Percentiles rank a stretch among this genome's conserved stretches.
phyloP scores from a whole-genome alignment of 495 filamentous ascomycete species.

The Xylaria bambusicola region DNA sequence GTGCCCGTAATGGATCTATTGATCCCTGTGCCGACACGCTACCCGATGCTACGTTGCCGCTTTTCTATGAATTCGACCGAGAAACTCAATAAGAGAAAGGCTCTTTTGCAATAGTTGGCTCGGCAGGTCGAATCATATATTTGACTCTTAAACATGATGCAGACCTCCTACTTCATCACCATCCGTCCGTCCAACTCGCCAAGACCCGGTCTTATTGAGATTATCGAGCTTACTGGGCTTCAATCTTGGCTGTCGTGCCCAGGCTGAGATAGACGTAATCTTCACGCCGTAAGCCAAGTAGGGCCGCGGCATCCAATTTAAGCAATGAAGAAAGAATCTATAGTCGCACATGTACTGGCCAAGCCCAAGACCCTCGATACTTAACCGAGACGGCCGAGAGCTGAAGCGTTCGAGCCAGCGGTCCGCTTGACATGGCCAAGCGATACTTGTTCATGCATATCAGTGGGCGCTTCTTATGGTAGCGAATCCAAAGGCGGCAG shows the following conservation, averaged over 20 bases:
- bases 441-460: constrained; percentile 4
- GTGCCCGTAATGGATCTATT: background rate
- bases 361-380: background rate
- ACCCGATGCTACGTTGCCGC: background rate
- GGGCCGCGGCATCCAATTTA: too few relatives aligned
- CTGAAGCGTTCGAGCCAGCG: background rate
- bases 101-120: background rate
- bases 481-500: background rate
- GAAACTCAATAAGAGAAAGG: background rate
- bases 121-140: constrained; percentile 4
- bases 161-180: background rate
- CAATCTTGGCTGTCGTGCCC: background rate
- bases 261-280: background rate
- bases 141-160: background rate
- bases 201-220: background rate
- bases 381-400: background rate
- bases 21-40: background rate
- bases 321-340: background rate
- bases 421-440: background rate
- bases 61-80: background rate
- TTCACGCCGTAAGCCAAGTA: background rate
- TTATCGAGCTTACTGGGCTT: background rate
- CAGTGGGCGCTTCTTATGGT: constrained; percentile 3
- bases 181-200: background rate
- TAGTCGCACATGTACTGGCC: background rate